Conservation (phyloP, 2,329 filamentous ascomycete genomes). For the Phialophora verrucosa region DNA sequence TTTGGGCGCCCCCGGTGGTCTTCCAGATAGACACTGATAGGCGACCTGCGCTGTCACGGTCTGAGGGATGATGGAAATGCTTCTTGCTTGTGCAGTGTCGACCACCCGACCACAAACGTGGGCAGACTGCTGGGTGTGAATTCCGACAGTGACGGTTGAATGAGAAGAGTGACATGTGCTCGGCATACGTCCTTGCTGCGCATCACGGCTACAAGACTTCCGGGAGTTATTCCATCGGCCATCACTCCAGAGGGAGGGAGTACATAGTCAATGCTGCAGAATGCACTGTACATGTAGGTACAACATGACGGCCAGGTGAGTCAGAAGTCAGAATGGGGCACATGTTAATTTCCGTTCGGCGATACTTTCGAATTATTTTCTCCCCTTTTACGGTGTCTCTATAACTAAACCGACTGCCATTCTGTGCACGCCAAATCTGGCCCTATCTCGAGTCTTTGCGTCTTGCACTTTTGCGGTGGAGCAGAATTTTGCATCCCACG, state of each 20-base stretch:
- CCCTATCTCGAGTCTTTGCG: background rate
- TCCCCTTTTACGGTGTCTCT: background rate
- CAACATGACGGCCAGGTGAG: conserved; percentile 17
- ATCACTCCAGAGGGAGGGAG: background rate
- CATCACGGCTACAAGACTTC: background rate
- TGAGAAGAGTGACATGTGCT: background rate
- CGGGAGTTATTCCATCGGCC: background rate
- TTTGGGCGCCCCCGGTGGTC: conserved; percentile 2
- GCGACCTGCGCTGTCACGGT: background rate
- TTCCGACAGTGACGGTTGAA: background rate
- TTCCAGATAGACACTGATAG: conserved; percentile 5
- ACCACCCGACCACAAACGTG: conserved; percentile 11
- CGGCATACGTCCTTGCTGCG: background rate
- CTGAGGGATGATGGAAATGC: background rate
- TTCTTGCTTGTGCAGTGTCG: background rate
- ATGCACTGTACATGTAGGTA: conserved; percentile 29
- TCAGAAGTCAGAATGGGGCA: conserved; percentile 21
- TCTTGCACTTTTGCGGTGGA: background rate
- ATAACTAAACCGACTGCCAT: background rate
- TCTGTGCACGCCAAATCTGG: conserved; percentile 1
- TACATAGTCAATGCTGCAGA: conserved; percentile 21
- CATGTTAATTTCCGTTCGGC: conserved; percentile 24
- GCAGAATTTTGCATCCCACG: conserved; percentile 26
- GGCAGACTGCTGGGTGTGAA: background rate
- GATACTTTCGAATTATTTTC: conserved; percentile 5